phyloP scores from a whole-genome alignment of 2,329 filamentous ascomycete species.

The Zelopaecilomyces penicillatus region DNA sequence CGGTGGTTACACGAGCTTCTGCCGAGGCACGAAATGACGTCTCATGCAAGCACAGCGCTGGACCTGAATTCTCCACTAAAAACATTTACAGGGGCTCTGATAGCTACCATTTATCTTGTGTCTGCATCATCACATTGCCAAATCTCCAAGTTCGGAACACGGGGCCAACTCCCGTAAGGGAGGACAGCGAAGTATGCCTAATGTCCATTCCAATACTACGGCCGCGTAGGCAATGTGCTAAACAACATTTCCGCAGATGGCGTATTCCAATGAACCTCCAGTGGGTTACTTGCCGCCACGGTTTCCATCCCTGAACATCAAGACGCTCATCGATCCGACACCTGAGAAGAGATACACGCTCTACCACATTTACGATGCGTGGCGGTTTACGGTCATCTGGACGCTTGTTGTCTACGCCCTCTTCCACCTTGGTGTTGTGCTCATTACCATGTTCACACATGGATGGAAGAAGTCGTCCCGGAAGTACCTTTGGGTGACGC shows the following conservation, averaged over 20 bases:
- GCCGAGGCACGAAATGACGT: slow-evolving; percentile 19
- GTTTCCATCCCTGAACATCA: slow-evolving; percentile 80
- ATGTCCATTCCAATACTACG: too few species aligned
- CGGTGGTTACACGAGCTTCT: slow-evolving; percentile 10
- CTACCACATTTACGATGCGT: slow-evolving; percentile 68
- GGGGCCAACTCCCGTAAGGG: too few species aligned
- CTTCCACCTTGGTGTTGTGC: slow-evolving; percentile 64
- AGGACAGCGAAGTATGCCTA: too few species aligned
- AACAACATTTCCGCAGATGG: slow-evolving; percentile 13
- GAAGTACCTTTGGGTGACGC: slow-evolving; percentile 63
- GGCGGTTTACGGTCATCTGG: slow-evolving; percentile 83
- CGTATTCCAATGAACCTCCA: slow-evolving; percentile 27
- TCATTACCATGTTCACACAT: slow-evolving; percentile 66
- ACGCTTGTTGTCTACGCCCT: slow-evolving; percentile 70
- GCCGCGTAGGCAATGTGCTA: not conserved
- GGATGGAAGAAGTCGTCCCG: slow-evolving; percentile 46
- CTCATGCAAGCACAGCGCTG: not conserved
- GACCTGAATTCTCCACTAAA: slow-evolving; percentile 3
- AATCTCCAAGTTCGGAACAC: too few species aligned
- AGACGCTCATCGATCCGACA: slow-evolving; percentile 38
- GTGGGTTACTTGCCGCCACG: slow-evolving; percentile 53
- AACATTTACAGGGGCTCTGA: not conserved
- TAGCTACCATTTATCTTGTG: too few species aligned
- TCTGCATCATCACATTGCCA: too few species aligned
- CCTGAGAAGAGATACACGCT: slow-evolving; percentile 47